A percentile compares a stretch with the other conserved stretches of the same genome.
Evolutionary conservation across 176 grass and related monocot species (phyloP).

Genomic region (Bothriochloa decipiens): DNA sequence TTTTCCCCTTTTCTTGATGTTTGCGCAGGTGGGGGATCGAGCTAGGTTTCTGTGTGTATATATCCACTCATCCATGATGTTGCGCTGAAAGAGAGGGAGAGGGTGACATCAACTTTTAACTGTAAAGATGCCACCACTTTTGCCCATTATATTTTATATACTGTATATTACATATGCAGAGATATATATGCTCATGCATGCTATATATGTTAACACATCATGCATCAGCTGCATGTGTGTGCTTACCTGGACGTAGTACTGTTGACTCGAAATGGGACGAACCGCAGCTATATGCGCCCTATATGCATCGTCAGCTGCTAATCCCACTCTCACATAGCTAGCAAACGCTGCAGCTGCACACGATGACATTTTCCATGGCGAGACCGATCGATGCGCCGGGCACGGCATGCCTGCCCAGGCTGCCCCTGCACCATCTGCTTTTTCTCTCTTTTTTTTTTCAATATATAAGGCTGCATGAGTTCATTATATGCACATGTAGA

Average conservation of each 20-base stretch:
- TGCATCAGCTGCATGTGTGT: no score
- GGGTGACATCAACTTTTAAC: constrained; percentile 58
- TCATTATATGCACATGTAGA: background rate
- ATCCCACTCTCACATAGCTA: no score
- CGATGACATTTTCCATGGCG: no score
- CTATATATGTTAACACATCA: no score
- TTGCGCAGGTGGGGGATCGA: constrained; percentile 50
- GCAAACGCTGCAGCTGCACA: background rate
- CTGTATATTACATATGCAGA: background rate
- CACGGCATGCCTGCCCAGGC: no score
- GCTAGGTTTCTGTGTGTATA: constrained; percentile 17
- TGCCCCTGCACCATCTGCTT: no score
- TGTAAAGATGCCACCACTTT: constrained; percentile 53
- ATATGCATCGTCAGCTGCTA: no score
- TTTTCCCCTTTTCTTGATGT: constrained; percentile 76
- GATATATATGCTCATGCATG: background rate
- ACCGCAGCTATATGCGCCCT: no score
- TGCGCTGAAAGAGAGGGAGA: constrained; percentile 44
- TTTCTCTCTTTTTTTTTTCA: background rate
- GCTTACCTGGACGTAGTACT: no score
- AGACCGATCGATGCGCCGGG: no score
- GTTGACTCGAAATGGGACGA: no score
- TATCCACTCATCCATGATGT: constrained; percentile 3
- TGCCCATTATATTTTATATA: background rate
- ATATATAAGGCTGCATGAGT: background rate